Evolutionary conservation across 352 stramenopile species (phyloP), one percentile per base, ranked within the genome.

Genomic region (Pythium folliculosum): DNA sequence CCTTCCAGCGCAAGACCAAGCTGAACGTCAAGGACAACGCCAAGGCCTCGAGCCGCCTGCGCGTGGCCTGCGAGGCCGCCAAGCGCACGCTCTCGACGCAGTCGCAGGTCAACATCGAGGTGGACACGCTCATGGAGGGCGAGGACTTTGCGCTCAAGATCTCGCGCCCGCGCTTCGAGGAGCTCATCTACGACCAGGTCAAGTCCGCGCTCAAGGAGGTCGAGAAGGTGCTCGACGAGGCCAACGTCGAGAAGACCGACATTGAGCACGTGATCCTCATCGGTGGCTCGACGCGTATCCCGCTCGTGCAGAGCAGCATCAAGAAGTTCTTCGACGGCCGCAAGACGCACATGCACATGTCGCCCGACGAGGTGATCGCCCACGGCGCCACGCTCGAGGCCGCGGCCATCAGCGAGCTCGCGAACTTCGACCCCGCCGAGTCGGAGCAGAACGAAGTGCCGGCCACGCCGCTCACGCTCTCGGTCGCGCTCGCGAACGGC

Each of bases 141-240:
- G 94, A 98, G 64, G 97, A 99, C 77, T 98, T 99, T 71, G 96
- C 96, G 66, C 89, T 97, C n/a, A 98, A 97, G 75, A 92, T 99
- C 50, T 99, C 96, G 63, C 94, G 97, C 66, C 92, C 95, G 22
- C 82, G 96, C 64, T 99, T 99, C 71, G 97, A 99, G 75, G 96
- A 99, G 70, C 80, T 98, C 35, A 97, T 96, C 70, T 82, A 75
- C 72, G 90, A 98, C 75, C 89, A 94, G 70, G 97, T 99, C 75
- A 82, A 92, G 65, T 89, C 95, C 66, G 92, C 88, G 63, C 88
- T 98, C 66, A 91, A 91, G 49, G 94, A 97, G 67, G 95, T 98
- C n/a, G 84, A 92, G 47, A 70, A 75, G 23, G 77, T 96, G 30
- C 65, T 96, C 63, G 84, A 92, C 65, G 77, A 84, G 48, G 86